Conservation (phyloP, 768 basidiomycete species). For the Termitomyces sp. region DNA sequence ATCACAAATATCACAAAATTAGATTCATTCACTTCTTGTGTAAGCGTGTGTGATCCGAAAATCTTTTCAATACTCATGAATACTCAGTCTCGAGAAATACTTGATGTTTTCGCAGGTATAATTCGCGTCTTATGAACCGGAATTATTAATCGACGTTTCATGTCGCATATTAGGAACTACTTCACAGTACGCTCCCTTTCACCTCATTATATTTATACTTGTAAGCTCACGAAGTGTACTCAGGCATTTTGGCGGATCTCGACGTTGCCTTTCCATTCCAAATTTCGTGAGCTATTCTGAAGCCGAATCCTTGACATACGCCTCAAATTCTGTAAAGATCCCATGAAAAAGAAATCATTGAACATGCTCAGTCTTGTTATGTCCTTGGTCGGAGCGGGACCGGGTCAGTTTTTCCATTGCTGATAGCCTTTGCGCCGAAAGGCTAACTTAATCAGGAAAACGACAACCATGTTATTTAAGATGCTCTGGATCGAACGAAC, state of each 20-base stretch:
- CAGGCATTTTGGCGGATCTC: conserved; percentile 46
- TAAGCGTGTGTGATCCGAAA: conserved; percentile 19
- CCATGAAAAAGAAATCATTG: conserved; percentile 46
- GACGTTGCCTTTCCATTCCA: conserved; percentile 40
- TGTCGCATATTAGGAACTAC: conserved; percentile 18
- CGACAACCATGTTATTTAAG: conserved; percentile 72
- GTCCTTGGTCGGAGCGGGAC: conserved; percentile 71
- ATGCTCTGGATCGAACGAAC: conserved; percentile 65
- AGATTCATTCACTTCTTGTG: conserved; percentile 61
- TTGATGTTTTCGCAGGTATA: conserved; percentile 33
- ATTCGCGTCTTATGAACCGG: neutral
- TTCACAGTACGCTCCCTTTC: conserved; percentile 23
- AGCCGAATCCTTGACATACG: neutral
- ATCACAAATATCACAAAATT: neutral
- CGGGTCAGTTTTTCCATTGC: conserved; percentile 35
- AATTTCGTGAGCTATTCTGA: conserved; percentile 29
- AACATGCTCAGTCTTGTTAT: conserved; percentile 55
- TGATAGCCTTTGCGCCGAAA: neutral
- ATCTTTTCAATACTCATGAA: neutral
- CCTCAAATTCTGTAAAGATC: neutral
- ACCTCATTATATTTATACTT: neutral
- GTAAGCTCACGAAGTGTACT: neutral
- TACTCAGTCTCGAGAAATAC: conserved; percentile 39
- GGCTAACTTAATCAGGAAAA: conserved; percentile 44
- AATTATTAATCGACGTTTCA: neutral